Conservation (phyloP, 2,329 filamentous ascomycete species). For the Trematosphaeria pertusa region DNA sequence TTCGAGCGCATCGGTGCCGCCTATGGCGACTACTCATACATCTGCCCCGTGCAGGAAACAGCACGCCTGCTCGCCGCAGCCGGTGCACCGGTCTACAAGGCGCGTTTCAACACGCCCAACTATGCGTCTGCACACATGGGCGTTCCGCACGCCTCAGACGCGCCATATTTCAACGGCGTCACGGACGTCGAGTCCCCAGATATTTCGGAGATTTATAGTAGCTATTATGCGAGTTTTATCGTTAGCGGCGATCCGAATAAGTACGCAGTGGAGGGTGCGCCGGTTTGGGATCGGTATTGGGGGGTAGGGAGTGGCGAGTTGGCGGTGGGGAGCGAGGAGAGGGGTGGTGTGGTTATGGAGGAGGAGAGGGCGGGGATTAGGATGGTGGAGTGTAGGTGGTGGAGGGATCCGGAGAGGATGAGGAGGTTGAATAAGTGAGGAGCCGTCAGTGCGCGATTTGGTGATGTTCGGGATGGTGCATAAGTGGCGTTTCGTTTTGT, state of each 20-base stretch:
- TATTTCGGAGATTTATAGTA: constrained; percentile 40
- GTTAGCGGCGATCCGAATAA: constrained; percentile 45
- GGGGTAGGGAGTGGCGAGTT: constrained; percentile 22
- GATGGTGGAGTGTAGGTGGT: constrained; percentile 41
- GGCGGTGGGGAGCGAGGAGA: constrained; percentile 27
- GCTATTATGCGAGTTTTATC: constrained; percentile 46
- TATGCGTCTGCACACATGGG: constrained; percentile 31
- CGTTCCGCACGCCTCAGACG: constrained; percentile 43
- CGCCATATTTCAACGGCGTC: constrained; percentile 40
- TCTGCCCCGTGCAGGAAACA: constrained; percentile 45
- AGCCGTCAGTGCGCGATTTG: no score
- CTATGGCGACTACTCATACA: constrained; percentile 45
- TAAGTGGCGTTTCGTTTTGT: no score
- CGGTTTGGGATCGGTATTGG: constrained; percentile 40
- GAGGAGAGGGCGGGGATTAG: constrained; percentile 32
- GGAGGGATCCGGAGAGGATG: constrained; percentile 39
- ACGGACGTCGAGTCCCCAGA: constrained; percentile 34
- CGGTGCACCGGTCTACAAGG: constrained; percentile 41
- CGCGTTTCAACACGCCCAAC: constrained; percentile 46
- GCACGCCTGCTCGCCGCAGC: constrained; percentile 30
- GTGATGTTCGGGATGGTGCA: no score
- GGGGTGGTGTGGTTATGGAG: constrained; percentile 36
- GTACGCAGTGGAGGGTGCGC: constrained; percentile 23
- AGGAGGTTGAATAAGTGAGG: constrained; percentile 41
- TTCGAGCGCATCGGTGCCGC: constrained; percentile 55